Evolutionary conservation across 176 grass and related monocot species (phyloP).

Genomic region (Bonia amplexicaulis): DNA sequence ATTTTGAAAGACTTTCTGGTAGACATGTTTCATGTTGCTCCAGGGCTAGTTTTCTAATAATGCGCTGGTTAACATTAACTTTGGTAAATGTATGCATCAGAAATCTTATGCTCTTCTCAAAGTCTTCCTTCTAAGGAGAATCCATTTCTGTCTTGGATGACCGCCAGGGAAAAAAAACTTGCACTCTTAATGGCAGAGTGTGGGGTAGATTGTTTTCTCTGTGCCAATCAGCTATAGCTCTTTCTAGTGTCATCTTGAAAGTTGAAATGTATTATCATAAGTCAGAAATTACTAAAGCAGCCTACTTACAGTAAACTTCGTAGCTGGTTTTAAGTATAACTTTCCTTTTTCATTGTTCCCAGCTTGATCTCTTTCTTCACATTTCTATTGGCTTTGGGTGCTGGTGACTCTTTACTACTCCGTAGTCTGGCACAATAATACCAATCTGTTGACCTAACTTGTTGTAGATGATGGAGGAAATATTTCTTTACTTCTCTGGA

Average conservation of each 20-base stretch:
- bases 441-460: conserved; percentile 5
- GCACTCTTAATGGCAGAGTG: neutral
- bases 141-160: neutral
- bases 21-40: neutral
- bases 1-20: neutral
- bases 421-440: neutral
- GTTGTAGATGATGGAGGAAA: conserved; percentile 84
- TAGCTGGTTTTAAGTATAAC: neutral
- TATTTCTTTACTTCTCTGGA: conserved; percentile 95
- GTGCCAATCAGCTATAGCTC: neutral
- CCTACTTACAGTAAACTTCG: neutral
- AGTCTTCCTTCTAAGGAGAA: neutral
- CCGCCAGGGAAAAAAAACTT: neutral
- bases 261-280: conserved; percentile 11
- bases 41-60: neutral
- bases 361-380: neutral
- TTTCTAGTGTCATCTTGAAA: neutral
- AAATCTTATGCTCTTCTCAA: neutral
- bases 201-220: neutral
- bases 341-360: neutral
- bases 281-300: neutral
- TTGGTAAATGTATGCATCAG: neutral
- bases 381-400: neutral
- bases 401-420: neutral
- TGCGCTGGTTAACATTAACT: neutral